These are phyloP conservation scores for Pyronema domesticum DNA, from an alignment of 495 filamentous ascomycete species.

Conservation along the genomic window DNA sequence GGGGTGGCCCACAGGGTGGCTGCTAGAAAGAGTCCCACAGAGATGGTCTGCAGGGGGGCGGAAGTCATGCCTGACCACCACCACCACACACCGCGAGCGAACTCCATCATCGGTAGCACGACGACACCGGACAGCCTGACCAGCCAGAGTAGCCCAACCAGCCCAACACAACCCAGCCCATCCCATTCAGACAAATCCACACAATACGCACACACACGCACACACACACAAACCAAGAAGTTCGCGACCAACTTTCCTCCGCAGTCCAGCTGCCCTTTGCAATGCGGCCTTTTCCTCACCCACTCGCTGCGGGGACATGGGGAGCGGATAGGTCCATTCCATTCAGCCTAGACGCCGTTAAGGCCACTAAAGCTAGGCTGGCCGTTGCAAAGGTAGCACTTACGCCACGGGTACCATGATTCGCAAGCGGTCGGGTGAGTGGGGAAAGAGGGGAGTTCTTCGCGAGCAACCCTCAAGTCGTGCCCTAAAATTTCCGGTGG, in stretches of 20 bases:
- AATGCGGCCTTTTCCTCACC: background rate
- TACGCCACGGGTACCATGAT: background rate
- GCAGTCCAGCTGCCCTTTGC: too few relatives aligned
- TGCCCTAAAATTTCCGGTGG: background rate
- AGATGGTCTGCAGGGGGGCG: background rate
- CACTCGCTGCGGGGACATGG: background rate
- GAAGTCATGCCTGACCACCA: background rate
- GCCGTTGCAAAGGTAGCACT: too few relatives aligned
- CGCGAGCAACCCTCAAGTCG: background rate
- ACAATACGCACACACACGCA: too few relatives aligned
- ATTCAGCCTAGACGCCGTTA: background rate
- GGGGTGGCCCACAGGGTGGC: background rate
- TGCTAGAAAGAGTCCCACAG: background rate
- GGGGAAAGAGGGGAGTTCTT: background rate
- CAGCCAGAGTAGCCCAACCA: too few relatives aligned
- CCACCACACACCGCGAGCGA: background rate
- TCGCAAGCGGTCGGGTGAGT: background rate
- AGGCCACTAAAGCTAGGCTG: background rate
- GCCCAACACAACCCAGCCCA: too few relatives aligned
- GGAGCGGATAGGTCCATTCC: background rate
- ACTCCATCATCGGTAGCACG: too few relatives aligned
- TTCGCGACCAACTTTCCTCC: too few relatives aligned
- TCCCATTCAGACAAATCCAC: too few relatives aligned
- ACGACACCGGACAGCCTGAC: too few relatives aligned
- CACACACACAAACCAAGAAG: too few relatives aligned